A percentile compares a stretch with the other conserved stretches of the same genome.
phyloP scores from a whole-genome alignment of 1,139 yeast species.

The Sugiyamaella paludigena region DNA sequence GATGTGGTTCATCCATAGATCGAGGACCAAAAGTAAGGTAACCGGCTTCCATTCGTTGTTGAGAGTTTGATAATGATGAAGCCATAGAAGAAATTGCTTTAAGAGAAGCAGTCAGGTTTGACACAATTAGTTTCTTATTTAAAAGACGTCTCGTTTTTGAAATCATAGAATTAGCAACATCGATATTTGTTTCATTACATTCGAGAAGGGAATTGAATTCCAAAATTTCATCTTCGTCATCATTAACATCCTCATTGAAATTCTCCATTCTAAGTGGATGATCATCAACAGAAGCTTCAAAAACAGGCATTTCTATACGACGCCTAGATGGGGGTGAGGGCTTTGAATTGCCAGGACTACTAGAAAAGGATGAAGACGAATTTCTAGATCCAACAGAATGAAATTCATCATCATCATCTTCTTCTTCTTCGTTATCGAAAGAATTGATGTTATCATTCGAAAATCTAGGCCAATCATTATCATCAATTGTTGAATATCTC shows the following conservation, averaged over 20 bases:
- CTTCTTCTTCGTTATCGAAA: slow-evolving; percentile 9
- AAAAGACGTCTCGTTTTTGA: slow-evolving; percentile 10
- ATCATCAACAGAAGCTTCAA: slow-evolving; percentile 14
- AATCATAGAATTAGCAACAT: slow-evolving; percentile 1
- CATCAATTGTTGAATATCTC: slow-evolving; percentile 6
- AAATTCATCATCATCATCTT: slow-evolving; percentile 9
- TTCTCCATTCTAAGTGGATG: slow-evolving; percentile 17
- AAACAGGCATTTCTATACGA: slow-evolving; percentile 11
- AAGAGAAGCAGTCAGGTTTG: slow-evolving; percentile 30
- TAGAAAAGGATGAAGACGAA: neutral
- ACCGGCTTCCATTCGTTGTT: slow-evolving; percentile 26
- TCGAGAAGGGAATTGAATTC: neutral
- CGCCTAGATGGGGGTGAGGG: slow-evolving; percentile 5
- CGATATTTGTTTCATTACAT: no score
- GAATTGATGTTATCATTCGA: no score
- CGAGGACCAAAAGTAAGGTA: slow-evolving; percentile 33
- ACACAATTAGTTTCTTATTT: slow-evolving; percentile 24
- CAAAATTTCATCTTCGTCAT: slow-evolving; percentile 2
- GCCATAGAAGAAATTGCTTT: slow-evolving; percentile 32
- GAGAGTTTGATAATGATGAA: slow-evolving; percentile 28
- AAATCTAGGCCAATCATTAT: neutral
- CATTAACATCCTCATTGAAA: slow-evolving; percentile 4
- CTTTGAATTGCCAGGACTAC: neutral
- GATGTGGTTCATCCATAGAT: slow-evolving; percentile 34
- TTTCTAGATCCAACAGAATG: neutral